Conservation (phyloP, 306 rosid genomes). For the Quercus variabilis region DNA sequence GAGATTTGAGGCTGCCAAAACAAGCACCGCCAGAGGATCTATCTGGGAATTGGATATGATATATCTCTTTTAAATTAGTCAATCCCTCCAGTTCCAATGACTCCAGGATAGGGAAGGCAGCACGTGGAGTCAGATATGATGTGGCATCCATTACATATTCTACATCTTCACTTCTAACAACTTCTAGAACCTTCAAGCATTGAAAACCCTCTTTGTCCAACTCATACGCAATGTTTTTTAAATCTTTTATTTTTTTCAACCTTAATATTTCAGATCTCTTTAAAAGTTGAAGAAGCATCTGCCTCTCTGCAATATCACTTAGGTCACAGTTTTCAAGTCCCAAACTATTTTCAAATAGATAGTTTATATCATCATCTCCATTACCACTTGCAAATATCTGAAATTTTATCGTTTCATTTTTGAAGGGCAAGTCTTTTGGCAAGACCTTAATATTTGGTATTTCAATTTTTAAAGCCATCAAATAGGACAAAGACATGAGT, state of each 20-base stretch:
- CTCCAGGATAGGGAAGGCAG: background rate
- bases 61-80: background rate
- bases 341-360: background rate
- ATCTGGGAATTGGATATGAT: background rate
- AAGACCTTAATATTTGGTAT: background rate
- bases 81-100: fast-evolving
- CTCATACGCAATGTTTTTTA: background rate
- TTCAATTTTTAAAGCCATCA: background rate
- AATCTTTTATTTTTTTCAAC: background rate
- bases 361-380: no score
- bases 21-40: background rate
- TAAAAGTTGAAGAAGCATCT: constrained; percentile 2
- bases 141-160: constrained; percentile 6
- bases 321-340: background rate
- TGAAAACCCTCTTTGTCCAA: constrained; percentile 17
- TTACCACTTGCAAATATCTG: no score
- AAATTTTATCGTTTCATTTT: no score
- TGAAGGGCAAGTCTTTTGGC: no score
- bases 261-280: constrained; percentile 5
- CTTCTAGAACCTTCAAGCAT: background rate
- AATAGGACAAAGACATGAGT: background rate
- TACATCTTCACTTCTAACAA: background rate
- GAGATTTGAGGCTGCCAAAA: no score
- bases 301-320: background rate
- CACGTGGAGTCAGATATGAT: background rate